phyloP scores from a whole-genome alignment of 345 rosid species.

The Linum usitatissimum region DNA sequence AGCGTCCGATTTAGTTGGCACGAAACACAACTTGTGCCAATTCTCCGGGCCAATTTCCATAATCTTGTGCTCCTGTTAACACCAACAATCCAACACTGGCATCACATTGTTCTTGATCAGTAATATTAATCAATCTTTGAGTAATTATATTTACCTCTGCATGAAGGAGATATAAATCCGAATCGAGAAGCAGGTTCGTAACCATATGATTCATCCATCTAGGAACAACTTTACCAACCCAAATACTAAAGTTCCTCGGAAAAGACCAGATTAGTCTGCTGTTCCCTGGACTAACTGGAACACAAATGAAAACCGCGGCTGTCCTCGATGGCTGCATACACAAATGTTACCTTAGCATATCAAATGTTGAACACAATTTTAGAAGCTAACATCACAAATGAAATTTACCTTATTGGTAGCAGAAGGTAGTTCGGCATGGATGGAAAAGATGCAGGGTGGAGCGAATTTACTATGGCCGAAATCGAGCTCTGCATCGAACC shows the following conservation, averaged over 20 bases:
- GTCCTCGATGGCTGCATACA: not conserved
- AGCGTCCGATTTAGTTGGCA: not conserved
- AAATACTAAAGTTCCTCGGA: not conserved
- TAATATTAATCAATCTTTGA: too few species aligned
- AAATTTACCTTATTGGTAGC: not conserved
- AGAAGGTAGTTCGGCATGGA: not conserved
- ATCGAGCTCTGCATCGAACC: not conserved
- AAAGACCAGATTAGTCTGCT: not conserved
- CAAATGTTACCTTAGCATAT: not conserved
- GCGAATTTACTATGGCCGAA: not conserved
- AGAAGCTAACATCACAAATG: too few species aligned
- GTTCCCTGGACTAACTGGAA: not conserved
- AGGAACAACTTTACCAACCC: not conserved
- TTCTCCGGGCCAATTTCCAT: not conserved
- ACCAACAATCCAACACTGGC: not conserved
- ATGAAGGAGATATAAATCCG: slow-evolving; percentile 1
- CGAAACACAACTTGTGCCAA: not conserved
- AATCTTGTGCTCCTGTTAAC: not conserved
- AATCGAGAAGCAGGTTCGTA: not conserved
- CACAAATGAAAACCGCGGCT: not conserved
- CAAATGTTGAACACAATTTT: too few species aligned
- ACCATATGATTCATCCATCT: not conserved
- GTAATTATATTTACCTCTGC: not conserved
- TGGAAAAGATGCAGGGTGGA: slow-evolving; percentile 1
- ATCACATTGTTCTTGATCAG: not conserved